Base-by-base conservation (phyloP, 2,329 filamentous ascomycete species). In the Rhynchosporium graminicola region DNA sequence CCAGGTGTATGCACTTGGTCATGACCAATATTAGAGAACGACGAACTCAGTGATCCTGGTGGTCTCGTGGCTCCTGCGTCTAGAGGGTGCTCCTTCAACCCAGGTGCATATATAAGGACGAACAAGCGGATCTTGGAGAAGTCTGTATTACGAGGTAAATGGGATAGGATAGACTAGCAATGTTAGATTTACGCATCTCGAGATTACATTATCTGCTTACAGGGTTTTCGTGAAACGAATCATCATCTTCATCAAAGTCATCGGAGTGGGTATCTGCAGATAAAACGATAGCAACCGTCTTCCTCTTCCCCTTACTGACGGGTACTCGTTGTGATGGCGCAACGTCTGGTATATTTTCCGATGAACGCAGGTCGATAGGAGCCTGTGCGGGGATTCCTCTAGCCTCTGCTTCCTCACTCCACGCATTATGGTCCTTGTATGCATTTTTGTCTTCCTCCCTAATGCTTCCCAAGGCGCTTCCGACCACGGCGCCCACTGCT, bases 391-490 rank as follows among this genome's bases (percentile, higher is more conserved):
- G 36, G 40, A 61, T 79, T 69, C 79, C 79, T 72, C 89, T 86
- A 55, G 89, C 83, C 70, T 91, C 88, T 28, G 89, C 91, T 77
- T 97, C 93, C 75, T 97, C 92, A 13, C 89, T 92, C 94, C 94
- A 97, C 58, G 91, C 87, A 74, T 91, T 90, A 76, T 95, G 91
- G 75, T 97, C 94, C 67, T 87, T 87, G 74, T 89, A 95, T 57
- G 89, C 89, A 65, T 86, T 84, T 73, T 86, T 87, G 73, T 93
- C 90, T 73, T 96, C 92, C 74, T 97, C 91, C 60, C 90, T 84
- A 68, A 96, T 95, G 15, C 90, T 88, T 59, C 88, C 88, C 68
- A 97, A 80, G 31, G 92, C 92, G 65, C 89, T 92, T 47, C 92
- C 92, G 65, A 96, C 86, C 54, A 85, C 91, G 20, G 90, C 90